phyloP scores from a whole-genome alignment of 1,139 yeast species.

The Yamadazyma triangularis region DNA sequence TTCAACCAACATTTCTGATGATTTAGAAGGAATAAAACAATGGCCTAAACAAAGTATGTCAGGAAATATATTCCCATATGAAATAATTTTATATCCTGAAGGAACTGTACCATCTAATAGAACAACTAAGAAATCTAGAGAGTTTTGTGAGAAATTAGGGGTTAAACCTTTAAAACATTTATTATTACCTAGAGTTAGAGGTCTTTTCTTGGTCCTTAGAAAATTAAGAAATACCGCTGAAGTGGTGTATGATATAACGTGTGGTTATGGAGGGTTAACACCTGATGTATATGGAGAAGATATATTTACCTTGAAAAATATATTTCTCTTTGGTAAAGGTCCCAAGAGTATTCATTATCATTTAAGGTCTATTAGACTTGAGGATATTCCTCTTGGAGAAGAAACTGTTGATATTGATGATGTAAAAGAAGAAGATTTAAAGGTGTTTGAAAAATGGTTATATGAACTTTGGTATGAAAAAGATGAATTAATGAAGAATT shows the following conservation, averaged over 20 bases:
- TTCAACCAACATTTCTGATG: constrained; percentile 16
- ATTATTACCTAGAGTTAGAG: constrained; percentile 77
- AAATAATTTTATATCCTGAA: constrained; percentile 79
- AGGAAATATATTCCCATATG: constrained; percentile 40
- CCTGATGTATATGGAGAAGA: constrained; percentile 74
- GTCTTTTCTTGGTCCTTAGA: constrained; percentile 63
- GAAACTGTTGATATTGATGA: constrained; percentile 42
- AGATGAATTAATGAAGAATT: constrained; percentile 61
- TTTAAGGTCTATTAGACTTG: constrained; percentile 52
- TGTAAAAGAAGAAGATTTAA: constrained; percentile 37
- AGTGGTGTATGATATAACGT: constrained; percentile 75
- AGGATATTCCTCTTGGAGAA: constrained; percentile 65
- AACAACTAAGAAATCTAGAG: constrained; percentile 55
- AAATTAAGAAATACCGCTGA: constrained; percentile 58
- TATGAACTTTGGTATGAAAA: constrained; percentile 72
- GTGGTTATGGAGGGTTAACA: constrained; percentile 71
- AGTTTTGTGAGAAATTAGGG: constrained; percentile 51
- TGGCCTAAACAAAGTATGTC: constrained; percentile 39
- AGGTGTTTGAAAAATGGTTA: constrained; percentile 70
- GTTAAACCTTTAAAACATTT: constrained; percentile 53
- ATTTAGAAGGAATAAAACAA: constrained; percentile 15
- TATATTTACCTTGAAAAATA: constrained; percentile 57
- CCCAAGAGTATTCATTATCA: constrained; percentile 65
- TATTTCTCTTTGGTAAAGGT: constrained; percentile 65
- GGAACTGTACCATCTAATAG: constrained; percentile 81